Base-by-base conservation (phyloP, 163 green algal genomes). In the Scenedesmus sp. region DNA sequence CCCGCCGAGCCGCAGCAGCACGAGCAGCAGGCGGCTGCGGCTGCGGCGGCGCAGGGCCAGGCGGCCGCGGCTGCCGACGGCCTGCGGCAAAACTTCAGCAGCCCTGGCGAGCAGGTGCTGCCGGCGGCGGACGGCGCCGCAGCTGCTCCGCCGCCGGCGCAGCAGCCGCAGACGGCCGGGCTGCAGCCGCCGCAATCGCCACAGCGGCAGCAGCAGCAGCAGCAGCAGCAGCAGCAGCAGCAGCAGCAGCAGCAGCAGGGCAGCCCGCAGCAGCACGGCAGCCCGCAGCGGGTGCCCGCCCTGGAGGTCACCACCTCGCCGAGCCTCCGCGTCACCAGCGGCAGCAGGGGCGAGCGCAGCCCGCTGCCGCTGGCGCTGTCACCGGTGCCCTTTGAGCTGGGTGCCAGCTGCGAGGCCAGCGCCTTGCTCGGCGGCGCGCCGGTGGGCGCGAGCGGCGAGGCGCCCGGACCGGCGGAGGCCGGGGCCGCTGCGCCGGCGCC, bases 321-420 rank as follows among this genome's bases (percentile, higher is more conserved):
- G 14, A 64, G 36, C 67, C 64, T 64, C 7, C 33, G 48, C 22
- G 54, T 50, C 56, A 60, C 31, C 29, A 11, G 20, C 58, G 18
- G 63, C 63, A 57, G 42, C 44, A 71, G 60, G 24, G 11, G 18
- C 26, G 50, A 63, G 4, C 28, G 50, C 33, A 75, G 67, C 20
- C 22, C 64, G 29, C 67, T 65, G 39, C 69, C 69, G 2, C 69
- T 77, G n/a, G 58, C 58, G n/a, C 54, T 77, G 36, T 77, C 69
- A 15, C 69, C 69, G 4, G 69, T 77, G 36, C 69, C 53, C 5
- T 77, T 67, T 67, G 69, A 77, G 15, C 4, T 77, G 50, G 53
- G 11, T 17, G 33, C 51, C n/a, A 76, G 67, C 51, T 44, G 39
- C 39, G 6, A 6, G 10, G 39, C 39, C 7, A 6, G 6, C 7